Conservation (phyloP, 441 rosid species). For the Bruguiera hainesii region DNA sequence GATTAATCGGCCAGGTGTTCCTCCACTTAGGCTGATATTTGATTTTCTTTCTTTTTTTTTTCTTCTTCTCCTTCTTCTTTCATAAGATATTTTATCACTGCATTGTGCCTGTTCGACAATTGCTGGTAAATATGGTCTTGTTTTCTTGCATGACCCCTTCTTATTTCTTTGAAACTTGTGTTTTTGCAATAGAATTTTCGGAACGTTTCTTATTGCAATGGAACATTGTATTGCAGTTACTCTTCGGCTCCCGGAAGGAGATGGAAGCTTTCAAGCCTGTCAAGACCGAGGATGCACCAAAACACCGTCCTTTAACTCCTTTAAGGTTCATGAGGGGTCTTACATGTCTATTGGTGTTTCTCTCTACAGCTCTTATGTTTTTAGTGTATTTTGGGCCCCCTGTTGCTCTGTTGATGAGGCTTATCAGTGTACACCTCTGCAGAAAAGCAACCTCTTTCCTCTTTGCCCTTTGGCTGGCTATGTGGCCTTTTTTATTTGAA, state of each 20-base stretch:
- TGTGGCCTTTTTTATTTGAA: slow-evolving; percentile 95
- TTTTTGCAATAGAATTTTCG: not conserved
- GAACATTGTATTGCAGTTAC: slow-evolving; percentile 15
- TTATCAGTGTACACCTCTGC: slow-evolving; percentile 52
- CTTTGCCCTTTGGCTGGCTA: slow-evolving; percentile 76
- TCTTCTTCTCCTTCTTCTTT: not conserved
- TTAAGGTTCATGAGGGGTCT: slow-evolving; percentile 65
- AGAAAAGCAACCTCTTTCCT: slow-evolving; percentile 63
- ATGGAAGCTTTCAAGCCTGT: slow-evolving; percentile 53
- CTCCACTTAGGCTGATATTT: not conserved
- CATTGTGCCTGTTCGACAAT: not conserved
- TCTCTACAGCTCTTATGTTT: slow-evolving; percentile 82
- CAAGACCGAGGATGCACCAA: slow-evolving; percentile 40
- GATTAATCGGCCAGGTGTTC: not conserved
- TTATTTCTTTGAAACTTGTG: not conserved
- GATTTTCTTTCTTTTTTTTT: not conserved
- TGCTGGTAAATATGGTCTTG: not conserved
- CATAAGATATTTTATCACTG: not conserved
- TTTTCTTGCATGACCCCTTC: not conserved
- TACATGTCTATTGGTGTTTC: slow-evolving; percentile 61
- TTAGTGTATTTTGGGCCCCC: slow-evolving; percentile 61
- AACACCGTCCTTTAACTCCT: slow-evolving; percentile 62
- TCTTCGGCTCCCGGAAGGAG: slow-evolving; percentile 26
- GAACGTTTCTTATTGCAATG: not conserved
- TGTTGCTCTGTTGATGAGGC: slow-evolving; percentile 46